Percentiles rank a stretch among this genome's conserved stretches.
phyloP scores from a whole-genome alignment of 805 yeast species.

The Ogataea ramenticola region DNA sequence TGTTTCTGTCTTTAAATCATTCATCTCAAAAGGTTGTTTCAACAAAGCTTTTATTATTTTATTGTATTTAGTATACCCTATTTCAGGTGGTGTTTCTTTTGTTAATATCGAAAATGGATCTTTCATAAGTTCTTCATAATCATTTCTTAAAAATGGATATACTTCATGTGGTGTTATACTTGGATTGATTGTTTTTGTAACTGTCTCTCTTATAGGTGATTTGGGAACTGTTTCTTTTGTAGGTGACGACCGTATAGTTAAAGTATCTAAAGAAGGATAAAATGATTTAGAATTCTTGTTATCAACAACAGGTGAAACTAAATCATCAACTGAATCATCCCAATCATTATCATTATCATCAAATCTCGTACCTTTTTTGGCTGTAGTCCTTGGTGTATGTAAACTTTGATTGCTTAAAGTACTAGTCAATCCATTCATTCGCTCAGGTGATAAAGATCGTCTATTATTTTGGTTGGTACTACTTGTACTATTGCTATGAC shows the following conservation, averaged over 20 bases:
- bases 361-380: conserved; percentile 33
- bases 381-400: conserved; percentile 13
- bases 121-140: conserved; percentile 31
- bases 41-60: conserved; percentile 60
- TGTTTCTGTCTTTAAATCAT: conserved; percentile 66
- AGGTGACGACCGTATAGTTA: neutral
- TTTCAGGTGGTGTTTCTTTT: conserved; percentile 20
- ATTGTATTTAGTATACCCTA: conserved; percentile 45
- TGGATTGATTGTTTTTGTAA: conserved; percentile 7
- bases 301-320: conserved; percentile 20
- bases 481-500: neutral
- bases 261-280: conserved; percentile 13
- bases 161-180: conserved; percentile 1
- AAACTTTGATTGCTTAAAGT: neutral
- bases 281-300: conserved; percentile 4
- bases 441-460: conserved; percentile 5
- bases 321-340: conserved; percentile 65
- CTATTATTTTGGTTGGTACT: conserved; percentile 6
- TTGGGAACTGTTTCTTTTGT: neutral
- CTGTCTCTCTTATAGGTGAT: too few species aligned
- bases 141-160: conserved; percentile 19
- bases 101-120: conserved; percentile 35
- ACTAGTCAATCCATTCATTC: neutral
- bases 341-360: conserved; percentile 85
- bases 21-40: conserved; percentile 52